These are phyloP conservation scores for Coleophoma eucalyptorum DNA, from an alignment of 2,329 filamentous ascomycete genomes.

Conservation along the genomic window DNA sequence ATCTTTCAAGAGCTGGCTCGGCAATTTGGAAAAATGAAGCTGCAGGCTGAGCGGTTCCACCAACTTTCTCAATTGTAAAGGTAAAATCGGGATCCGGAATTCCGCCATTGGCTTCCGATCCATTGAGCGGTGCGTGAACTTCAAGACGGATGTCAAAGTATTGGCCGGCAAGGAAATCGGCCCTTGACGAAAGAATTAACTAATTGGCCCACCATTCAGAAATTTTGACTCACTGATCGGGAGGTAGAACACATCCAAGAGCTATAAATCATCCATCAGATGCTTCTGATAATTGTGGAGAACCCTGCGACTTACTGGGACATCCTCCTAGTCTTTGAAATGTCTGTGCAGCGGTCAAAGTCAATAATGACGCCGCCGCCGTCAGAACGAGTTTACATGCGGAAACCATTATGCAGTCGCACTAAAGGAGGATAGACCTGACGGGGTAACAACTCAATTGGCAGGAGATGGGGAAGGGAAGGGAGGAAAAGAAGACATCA, in stretches of 20 bases:
- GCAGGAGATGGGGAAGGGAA: slow-evolving; percentile 4
- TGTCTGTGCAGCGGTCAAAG: slow-evolving; percentile 47
- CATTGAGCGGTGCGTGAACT: slow-evolving; percentile 75
- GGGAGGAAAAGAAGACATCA: slow-evolving; percentile 13
- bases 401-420: slow-evolving; percentile 18
- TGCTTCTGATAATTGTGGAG: not conserved
- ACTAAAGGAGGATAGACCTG: slow-evolving; percentile 6
- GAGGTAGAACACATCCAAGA: slow-evolving; percentile 56
- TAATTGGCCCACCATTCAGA: slow-evolving; percentile 1
- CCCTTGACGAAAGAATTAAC: slow-evolving; percentile 33
- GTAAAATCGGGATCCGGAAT: slow-evolving; percentile 72
- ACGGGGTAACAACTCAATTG: not conserved
- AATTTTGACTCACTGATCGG: slow-evolving; percentile 42
- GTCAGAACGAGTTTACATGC: slow-evolving; percentile 21
- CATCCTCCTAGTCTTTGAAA: slow-evolving; percentile 58
- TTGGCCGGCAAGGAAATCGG: slow-evolving; percentile 80
- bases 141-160: slow-evolving; percentile 82
- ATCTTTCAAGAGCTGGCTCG: slow-evolving; percentile 73
- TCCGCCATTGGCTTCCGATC: slow-evolving; percentile 67
- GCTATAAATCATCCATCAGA: slow-evolving; percentile 16
- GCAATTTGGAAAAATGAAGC: slow-evolving; percentile 64
- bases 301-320: slow-evolving; percentile 28
- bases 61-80: slow-evolving; percentile 68
- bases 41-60: slow-evolving; percentile 47
- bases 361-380: slow-evolving; percentile 31